Conservation (phyloP, 495 filamentous ascomycete genomes). For the Mytilinidion resinicola region DNA sequence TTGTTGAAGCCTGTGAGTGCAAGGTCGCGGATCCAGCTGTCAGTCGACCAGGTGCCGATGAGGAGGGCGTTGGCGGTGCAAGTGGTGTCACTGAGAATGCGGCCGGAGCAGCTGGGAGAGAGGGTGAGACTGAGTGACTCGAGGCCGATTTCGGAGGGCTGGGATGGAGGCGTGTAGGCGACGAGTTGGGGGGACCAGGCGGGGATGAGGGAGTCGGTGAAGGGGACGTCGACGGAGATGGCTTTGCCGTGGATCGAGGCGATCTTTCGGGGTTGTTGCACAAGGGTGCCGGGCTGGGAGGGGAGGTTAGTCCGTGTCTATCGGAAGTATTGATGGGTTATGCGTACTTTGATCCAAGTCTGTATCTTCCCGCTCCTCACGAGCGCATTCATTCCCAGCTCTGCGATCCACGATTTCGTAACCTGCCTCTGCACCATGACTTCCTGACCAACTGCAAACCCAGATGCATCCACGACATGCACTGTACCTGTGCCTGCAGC, state of each 20-base stretch:
- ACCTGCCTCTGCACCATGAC: too few species aligned
- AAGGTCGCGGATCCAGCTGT: conserved; percentile 1
- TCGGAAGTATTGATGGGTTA: too few species aligned
- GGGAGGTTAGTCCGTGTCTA: too few species aligned
- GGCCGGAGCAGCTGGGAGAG: not conserved
- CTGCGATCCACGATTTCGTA: too few species aligned
- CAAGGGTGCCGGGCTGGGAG: not conserved
- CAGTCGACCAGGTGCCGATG: not conserved
- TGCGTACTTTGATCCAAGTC: too few species aligned
- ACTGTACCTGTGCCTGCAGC: too few species aligned
- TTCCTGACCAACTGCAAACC: too few species aligned
- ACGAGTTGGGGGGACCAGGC: not conserved
- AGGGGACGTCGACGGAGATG: not conserved
- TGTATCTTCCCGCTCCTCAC: too few species aligned
- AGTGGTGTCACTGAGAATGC: not conserved
- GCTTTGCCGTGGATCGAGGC: not conserved
- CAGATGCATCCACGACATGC: too few species aligned
- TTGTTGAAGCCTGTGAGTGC: conserved; percentile 1
- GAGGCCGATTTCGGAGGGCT: not conserved
- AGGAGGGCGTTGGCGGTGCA: not conserved
- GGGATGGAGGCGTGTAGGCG: not conserved
- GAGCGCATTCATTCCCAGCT: too few species aligned
- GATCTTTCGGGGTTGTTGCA: not conserved
- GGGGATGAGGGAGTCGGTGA: not conserved
- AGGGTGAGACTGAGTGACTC: not conserved